Evolutionary conservation across 352 stramenopile species (phyloP).

Genomic region (Lagenidium giganteum): DNA sequence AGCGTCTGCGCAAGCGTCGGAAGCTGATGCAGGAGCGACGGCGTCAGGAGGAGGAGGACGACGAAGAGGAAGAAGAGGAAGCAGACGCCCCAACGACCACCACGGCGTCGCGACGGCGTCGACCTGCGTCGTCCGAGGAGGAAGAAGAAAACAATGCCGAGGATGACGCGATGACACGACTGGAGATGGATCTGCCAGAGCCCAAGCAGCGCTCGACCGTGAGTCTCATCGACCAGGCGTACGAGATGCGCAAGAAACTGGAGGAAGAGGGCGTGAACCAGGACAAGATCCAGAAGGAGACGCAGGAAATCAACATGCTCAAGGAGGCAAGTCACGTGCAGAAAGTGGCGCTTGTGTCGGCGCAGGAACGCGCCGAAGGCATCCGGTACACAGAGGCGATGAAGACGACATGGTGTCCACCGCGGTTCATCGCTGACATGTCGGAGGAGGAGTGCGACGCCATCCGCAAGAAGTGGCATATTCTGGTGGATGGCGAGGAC

Average conservation of each 20-base stretch:
- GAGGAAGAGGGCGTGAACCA: conserved; percentile 78
- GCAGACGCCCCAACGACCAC: conserved; percentile 1
- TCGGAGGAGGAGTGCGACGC: conserved; percentile 84
- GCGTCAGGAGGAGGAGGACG: conserved; percentile 32
- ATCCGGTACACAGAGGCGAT: conserved; percentile 90
- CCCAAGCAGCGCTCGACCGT: conserved; percentile 45
- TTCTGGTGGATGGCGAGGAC: conserved; percentile 95
- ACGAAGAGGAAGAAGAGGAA: conserved; percentile 19
- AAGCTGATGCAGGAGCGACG: conserved; percentile 47
- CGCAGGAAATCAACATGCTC: conserved; percentile 90
- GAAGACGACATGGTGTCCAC: conserved; percentile 90
- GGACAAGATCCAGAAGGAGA: conserved; percentile 72
- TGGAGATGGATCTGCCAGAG: conserved; percentile 3
- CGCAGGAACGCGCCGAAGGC: conserved; percentile 89
- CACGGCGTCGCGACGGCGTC: conserved; percentile 1
- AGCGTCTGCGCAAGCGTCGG: conserved; percentile 48
- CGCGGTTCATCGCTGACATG: conserved; percentile 82
- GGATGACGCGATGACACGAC: conserved; percentile 1
- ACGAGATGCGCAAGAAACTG: conserved; percentile 76
- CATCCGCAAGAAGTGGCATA: conserved; percentile 98
- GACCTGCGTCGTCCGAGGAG: neutral
- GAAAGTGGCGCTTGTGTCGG: conserved; percentile 93
- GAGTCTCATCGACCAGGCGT: conserved; percentile 78
- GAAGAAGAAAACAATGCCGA: conserved; percentile 5
- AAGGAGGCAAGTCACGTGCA: conserved; percentile 95